Conservation (phyloP, 2,329 filamentous ascomycete genomes). For the Paraconiothyrium brasiliense region DNA sequence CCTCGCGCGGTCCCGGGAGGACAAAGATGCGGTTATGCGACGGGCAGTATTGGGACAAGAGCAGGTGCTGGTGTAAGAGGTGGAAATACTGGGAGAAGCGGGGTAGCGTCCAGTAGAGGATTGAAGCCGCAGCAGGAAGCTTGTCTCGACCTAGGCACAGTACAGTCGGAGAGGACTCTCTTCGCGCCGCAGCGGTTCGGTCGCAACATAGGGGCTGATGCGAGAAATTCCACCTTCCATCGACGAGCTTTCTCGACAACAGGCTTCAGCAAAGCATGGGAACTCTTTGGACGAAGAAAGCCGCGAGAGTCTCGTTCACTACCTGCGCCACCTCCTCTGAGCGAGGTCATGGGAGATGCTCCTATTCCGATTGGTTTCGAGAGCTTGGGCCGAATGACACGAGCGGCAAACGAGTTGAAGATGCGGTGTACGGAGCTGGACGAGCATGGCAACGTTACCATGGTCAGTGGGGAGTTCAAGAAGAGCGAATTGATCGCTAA, state of each 20-base stretch:
- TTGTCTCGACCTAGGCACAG: constrained; percentile 5
- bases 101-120: constrained; percentile 9
- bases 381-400: constrained; percentile 74
- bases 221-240: not conserved
- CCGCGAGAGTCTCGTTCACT: constrained; percentile 57
- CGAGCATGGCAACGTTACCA: constrained; percentile 87
- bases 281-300: constrained; percentile 39
- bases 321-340: constrained; percentile 63
- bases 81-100: constrained; percentile 2
- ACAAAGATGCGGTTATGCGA: constrained; percentile 29
- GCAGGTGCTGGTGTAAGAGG: constrained; percentile 15
- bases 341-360: constrained; percentile 65
- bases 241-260: constrained; percentile 20
- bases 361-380: constrained; percentile 44
- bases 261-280: constrained; percentile 30
- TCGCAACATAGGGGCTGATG: not conserved
- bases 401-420: constrained; percentile 83
- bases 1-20: constrained; percentile 33
- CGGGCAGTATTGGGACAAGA: constrained; percentile 9
- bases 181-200: not conserved
- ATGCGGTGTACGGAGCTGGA: constrained; percentile 95
- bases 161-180: not conserved
- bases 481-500: constrained; percentile 97
- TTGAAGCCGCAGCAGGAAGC: constrained; percentile 19
- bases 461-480: constrained; percentile 95